Conservation (phyloP, 805 yeast genomes). For the Ogataea siamensis region DNA sequence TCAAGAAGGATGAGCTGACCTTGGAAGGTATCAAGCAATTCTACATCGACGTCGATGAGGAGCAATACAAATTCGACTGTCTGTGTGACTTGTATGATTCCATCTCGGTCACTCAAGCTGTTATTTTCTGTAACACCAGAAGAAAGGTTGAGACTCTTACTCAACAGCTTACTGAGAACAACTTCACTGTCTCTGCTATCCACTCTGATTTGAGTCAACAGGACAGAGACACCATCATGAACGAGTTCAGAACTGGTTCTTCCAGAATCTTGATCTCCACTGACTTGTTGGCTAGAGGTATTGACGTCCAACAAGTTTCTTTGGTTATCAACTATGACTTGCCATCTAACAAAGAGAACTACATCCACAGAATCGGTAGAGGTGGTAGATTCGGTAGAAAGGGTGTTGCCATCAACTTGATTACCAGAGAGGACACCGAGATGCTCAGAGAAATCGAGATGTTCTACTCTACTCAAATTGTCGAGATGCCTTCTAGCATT, state of each 20-base stretch:
- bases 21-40: conserved; percentile 94
- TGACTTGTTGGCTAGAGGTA: conserved; percentile 97
- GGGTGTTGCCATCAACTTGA: conserved; percentile 95
- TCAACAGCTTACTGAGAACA: conserved; percentile 69
- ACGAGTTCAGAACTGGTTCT: conserved; percentile 90
- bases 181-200: conserved; percentile 92
- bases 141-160: conserved; percentile 91
- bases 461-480: conserved; percentile 71
- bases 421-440: conserved; percentile 74
- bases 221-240: conserved; percentile 93
- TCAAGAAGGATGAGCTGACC: conserved; percentile 90
- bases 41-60: conserved; percentile 86
- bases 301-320: conserved; percentile 97
- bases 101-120: conserved; percentile 94
- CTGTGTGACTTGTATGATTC: conserved; percentile 94
- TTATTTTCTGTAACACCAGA: conserved; percentile 96
- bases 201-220: conserved; percentile 97
- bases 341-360: conserved; percentile 91
- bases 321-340: conserved; percentile 93
- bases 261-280: conserved; percentile 94
- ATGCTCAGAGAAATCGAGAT: conserved; percentile 72
- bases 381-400: conserved; percentile 98
- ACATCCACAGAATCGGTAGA: conserved; percentile 96
- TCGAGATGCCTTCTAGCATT: conserved; percentile 77
- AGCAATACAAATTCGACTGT: conserved; percentile 92